These are phyloP conservation scores for Plasmopara viticola DNA, from an alignment of 352 stramenopile genomes.

Conservation along the genomic window DNA sequence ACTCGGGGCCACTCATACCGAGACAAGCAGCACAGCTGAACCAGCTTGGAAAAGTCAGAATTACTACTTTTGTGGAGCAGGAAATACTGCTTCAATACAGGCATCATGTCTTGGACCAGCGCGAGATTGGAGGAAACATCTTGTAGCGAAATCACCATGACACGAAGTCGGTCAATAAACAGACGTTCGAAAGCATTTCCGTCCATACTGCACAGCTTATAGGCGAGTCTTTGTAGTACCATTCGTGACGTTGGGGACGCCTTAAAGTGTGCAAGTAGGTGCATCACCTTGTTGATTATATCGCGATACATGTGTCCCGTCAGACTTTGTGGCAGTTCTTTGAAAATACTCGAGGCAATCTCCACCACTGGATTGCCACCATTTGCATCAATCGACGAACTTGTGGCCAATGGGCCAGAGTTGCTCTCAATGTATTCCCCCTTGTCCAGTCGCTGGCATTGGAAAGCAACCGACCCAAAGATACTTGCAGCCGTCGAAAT, in stretches of 20 bases:
- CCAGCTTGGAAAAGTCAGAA: slow-evolving; percentile 63
- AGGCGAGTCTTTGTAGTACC: slow-evolving; percentile 39
- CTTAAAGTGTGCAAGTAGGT: slow-evolving; percentile 65
- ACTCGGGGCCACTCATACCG: slow-evolving; percentile 65
- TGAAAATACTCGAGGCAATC: slow-evolving; percentile 36
- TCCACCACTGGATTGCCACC: slow-evolving; percentile 16
- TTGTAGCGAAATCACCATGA: slow-evolving; percentile 34
- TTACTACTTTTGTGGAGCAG: slow-evolving; percentile 45
- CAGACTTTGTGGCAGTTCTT: slow-evolving; percentile 51
- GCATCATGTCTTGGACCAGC: slow-evolving; percentile 46
- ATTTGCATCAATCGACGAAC: slow-evolving; percentile 18
- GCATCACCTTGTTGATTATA: slow-evolving; percentile 57
- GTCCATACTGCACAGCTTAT: slow-evolving; percentile 44
- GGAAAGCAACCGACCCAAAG: slow-evolving; percentile 10
- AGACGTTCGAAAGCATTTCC: slow-evolving; percentile 31
- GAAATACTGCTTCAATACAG: slow-evolving; percentile 56
- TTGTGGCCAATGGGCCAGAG: slow-evolving; percentile 8
- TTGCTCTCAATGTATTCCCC: slow-evolving; percentile 36
- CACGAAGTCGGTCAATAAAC: slow-evolving; percentile 38
- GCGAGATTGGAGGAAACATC: slow-evolving; percentile 47
- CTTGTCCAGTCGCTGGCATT: slow-evolving; percentile 29
- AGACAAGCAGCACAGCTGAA: slow-evolving; percentile 60
- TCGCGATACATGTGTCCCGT: slow-evolving; percentile 64
- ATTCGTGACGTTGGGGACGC: slow-evolving; percentile 35
- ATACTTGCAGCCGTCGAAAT: slow-evolving; percentile 10